A percentile compares a stretch with the other conserved stretches of the same genome.
Conservation (phyloP, 2,329 filamentous ascomycete genomes). For the Colletotrichum kahawae region DNA sequence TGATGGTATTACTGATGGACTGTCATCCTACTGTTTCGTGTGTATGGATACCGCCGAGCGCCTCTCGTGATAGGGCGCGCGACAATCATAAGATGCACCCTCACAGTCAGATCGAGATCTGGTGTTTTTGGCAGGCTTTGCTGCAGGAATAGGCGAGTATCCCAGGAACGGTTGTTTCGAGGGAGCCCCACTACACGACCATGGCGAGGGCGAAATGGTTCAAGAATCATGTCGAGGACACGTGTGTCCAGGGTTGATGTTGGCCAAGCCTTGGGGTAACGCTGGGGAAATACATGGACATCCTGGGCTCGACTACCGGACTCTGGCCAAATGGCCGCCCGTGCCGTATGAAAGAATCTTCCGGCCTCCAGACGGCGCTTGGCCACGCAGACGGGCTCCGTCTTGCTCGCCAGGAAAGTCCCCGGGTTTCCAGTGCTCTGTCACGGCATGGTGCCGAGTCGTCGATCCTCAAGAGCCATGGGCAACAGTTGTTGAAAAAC, state of each 20-base stretch:
- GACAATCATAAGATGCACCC: not conserved
- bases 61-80: not conserved
- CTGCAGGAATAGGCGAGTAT: not conserved
- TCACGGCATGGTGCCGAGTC: constrained; percentile 2
- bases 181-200: not conserved
- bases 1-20: not conserved
- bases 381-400: not conserved
- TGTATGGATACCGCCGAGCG: not conserved
- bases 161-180: constrained; percentile 1
- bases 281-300: not conserved
- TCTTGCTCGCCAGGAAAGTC: not conserved
- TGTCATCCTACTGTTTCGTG: constrained; percentile 11
- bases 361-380: not conserved
- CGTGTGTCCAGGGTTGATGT: not conserved
- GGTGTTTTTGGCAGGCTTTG: not conserved
- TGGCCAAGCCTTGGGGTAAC: not conserved
- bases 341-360: not conserved
- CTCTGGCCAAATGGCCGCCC: not conserved
- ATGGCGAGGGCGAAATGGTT: not conserved
- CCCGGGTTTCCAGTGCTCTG: not conserved
- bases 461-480: constrained; percentile 12
- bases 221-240: not conserved
- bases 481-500: not conserved
- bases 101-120: constrained; percentile 8
- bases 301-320: not conserved